These are phyloP conservation scores for Podospora bellae-mahoneyi DNA, from an alignment of 495 filamentous ascomycete species.

Conservation along the genomic window DNA sequence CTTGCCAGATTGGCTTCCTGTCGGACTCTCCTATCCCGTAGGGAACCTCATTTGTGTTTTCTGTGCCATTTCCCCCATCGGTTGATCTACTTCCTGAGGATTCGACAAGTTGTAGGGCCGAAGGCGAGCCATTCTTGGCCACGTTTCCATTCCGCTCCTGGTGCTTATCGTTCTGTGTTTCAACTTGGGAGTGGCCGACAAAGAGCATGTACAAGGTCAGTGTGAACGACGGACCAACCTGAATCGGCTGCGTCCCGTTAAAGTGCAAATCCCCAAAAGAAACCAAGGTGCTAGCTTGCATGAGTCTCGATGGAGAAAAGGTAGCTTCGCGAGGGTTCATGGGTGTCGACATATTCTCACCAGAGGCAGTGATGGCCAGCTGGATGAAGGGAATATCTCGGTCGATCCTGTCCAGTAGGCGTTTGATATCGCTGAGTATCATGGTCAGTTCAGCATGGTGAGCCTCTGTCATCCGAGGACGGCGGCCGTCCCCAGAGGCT, in stretches of 20 bases:
- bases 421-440: constrained; percentile 73
- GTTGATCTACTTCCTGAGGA: neutral
- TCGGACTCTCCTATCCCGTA: constrained; percentile 48
- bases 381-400: constrained; percentile 92
- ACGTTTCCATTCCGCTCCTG: neutral
- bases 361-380: constrained; percentile 92
- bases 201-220: constrained; percentile 98
- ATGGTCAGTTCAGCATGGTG: constrained; percentile 59
- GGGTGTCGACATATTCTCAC: constrained; percentile 74
- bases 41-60: constrained; percentile 21
- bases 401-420: constrained; percentile 75
- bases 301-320: constrained; percentile 82
- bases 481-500: constrained; percentile 47
- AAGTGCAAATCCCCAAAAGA: constrained; percentile 87
- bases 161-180: neutral
- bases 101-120: neutral
- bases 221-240: constrained; percentile 84
- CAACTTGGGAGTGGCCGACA: constrained; percentile 57
- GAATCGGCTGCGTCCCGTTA: constrained; percentile 60
- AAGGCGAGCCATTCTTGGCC: neutral
- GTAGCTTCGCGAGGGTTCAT: constrained; percentile 58
- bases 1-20: constrained; percentile 88
- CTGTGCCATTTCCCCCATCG: neutral
- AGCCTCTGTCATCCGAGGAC: constrained; percentile 38
- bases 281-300: constrained; percentile 92